phyloP scores from a whole-genome alignment of 2,329 filamentous ascomycete genomes.

The Aspergillus ustus region DNA sequence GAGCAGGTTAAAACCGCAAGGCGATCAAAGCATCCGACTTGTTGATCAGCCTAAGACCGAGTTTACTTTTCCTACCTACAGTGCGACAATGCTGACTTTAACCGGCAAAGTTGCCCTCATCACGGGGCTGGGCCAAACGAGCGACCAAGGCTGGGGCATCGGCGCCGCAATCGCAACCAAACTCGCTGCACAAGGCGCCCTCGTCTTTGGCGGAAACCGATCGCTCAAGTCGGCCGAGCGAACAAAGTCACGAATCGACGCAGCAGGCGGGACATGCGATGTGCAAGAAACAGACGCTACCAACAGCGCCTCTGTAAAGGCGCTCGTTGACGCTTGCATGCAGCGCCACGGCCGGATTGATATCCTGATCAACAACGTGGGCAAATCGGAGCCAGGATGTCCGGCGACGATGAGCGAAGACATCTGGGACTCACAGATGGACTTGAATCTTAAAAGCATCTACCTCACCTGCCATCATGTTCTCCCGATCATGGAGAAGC shows the following conservation, averaged over 20 bases:
- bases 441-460: conserved; percentile 61
- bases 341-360: conserved; percentile 61
- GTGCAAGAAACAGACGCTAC: conserved; percentile 59
- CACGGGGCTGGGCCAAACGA: conserved; percentile 41
- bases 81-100: conserved; percentile 22
- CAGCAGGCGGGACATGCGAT: conserved; percentile 38
- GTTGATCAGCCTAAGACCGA: conserved; percentile 20
- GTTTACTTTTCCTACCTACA: background rate
- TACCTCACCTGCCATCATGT: conserved; percentile 56
- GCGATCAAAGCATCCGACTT: too few relatives aligned
- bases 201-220: conserved; percentile 57
- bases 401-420: conserved; percentile 55
- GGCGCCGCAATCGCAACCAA: conserved; percentile 55
- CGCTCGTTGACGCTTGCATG: conserved; percentile 57
- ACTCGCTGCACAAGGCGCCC: conserved; percentile 55
- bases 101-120: conserved; percentile 31
- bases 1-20: too few relatives aligned
- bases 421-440: conserved; percentile 58
- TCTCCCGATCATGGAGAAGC: conserved; percentile 30
- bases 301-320: conserved; percentile 56
- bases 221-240: conserved; percentile 36
- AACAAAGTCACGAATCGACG: background rate
- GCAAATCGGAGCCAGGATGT: conserved; percentile 58
- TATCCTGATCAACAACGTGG: conserved; percentile 65
- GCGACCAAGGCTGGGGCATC: conserved; percentile 53